Evolutionary conservation across 2,329 filamentous ascomycete species (phyloP).

Genomic region (Penicillium sp.): DNA sequence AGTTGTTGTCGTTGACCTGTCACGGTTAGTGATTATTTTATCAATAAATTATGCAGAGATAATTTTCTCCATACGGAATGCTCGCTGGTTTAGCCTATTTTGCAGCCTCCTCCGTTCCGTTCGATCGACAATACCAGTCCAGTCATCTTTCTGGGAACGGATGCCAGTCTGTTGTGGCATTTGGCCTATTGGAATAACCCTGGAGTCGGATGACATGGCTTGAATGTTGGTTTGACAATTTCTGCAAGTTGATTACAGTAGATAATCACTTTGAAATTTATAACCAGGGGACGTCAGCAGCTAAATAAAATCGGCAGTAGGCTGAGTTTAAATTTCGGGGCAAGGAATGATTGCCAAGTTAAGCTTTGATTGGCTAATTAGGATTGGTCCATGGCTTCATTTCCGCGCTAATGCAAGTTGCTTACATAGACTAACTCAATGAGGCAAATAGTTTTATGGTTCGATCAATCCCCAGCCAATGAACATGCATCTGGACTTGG

Average conservation of each 20-base stretch:
- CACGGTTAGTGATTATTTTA: neutral
- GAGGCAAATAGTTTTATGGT: neutral
- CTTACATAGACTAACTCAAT: neutral
- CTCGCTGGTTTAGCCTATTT: conserved; percentile 35
- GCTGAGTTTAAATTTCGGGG: neutral
- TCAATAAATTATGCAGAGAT: no score
- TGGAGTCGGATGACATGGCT: neutral
- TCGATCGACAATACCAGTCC: conserved; percentile 32
- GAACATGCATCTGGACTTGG: neutral
- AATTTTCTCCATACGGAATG: conserved; percentile 17
- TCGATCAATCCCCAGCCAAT: neutral
- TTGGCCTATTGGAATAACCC: conserved; percentile 9
- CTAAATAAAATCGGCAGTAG: neutral
- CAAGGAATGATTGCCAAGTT: neutral
- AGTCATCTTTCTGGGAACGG: conserved; percentile 19
- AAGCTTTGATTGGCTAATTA: neutral
- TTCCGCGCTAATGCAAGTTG: conserved; percentile 3
- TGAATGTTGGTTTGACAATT: neutral
- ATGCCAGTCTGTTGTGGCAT: conserved; percentile 17
- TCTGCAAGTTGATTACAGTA: neutral
- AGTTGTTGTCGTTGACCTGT: neutral
- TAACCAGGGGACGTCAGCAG: neutral
- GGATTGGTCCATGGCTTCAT: neutral
- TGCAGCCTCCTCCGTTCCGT: conserved; percentile 32
- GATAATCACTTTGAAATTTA: neutral